A percentile compares a stretch with the other conserved stretches of the same genome.
Evolutionary conservation across 352 stramenopile genomes (phyloP).

Genomic region (Phytophthora constricta): DNA sequence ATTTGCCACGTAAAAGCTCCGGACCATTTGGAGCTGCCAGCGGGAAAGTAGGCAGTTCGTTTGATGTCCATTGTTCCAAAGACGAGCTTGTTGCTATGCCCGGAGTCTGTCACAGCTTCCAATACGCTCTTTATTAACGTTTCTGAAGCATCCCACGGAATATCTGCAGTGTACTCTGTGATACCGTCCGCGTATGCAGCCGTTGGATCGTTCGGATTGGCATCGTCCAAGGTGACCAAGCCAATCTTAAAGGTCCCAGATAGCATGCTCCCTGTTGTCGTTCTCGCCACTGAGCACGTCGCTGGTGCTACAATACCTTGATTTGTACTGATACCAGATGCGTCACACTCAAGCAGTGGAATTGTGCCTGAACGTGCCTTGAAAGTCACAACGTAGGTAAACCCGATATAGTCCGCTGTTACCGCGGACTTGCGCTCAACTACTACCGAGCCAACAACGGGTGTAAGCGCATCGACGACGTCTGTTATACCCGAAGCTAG

Average conservation of each 20-base stretch:
- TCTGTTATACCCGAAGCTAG: slow-evolving; percentile 34
- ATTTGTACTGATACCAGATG: slow-evolving; percentile 27
- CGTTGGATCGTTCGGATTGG: slow-evolving; percentile 17
- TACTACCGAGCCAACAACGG: slow-evolving; percentile 54
- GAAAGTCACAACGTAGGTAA: slow-evolving; percentile 71
- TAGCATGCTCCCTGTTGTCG: slow-evolving; percentile 69
- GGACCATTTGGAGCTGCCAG: slow-evolving; percentile 87
- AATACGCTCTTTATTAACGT: slow-evolving; percentile 61
- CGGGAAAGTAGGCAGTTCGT: slow-evolving; percentile 81
- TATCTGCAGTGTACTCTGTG: slow-evolving; percentile 22
- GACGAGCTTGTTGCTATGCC: slow-evolving; percentile 51
- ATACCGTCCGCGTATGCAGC: slow-evolving; percentile 18
- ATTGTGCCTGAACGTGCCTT: slow-evolving; percentile 57
- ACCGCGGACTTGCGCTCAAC: slow-evolving; percentile 47
- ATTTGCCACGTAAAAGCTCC: slow-evolving; percentile 95
- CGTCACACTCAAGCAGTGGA: slow-evolving; percentile 54
- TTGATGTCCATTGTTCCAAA: slow-evolving; percentile 90
- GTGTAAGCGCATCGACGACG: slow-evolving; percentile 49
- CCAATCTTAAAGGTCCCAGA: slow-evolving; percentile 66
- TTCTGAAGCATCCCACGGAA: slow-evolving; percentile 85
- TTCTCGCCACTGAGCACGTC: slow-evolving; percentile 48
- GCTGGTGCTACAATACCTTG: slow-evolving; percentile 17
- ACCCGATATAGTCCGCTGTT: slow-evolving; percentile 53
- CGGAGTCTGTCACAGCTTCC: slow-evolving; percentile 42
- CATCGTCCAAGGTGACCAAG: slow-evolving; percentile 51